Percentiles rank a stretch among this genome's conserved stretches.
Evolutionary conservation across 140 eudicot species (phyloP).

Genomic region (Ambrosia hybrid): DNA sequence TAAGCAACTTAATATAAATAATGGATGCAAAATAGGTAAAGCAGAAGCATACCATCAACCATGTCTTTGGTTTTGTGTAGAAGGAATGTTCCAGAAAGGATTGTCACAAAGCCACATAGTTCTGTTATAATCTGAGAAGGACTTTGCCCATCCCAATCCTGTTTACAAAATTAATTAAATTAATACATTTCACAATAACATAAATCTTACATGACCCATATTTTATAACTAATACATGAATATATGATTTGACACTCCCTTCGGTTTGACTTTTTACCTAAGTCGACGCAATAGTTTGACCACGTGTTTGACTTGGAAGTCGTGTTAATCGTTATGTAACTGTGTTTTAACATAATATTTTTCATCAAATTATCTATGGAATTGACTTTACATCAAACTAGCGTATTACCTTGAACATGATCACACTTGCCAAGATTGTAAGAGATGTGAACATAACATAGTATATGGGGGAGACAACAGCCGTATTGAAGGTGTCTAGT

Average conservation of each 20-base stretch:
- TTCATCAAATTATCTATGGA: neutral
- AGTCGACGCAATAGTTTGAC: neutral
- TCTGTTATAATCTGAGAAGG: constrained; percentile 90
- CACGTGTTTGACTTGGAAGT: neutral
- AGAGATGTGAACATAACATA: constrained; percentile 94
- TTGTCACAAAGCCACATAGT: constrained; percentile 93
- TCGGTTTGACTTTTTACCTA: neutral
- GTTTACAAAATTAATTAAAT: constrained; percentile 19
- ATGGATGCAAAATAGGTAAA: constrained; percentile 21
- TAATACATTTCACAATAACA: constrained; percentile 2
- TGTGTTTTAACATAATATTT: constrained; percentile 4
- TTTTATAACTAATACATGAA: neutral
- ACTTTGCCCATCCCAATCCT: constrained; percentile 97
- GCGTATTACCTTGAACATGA: constrained; percentile 84
- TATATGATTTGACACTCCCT: neutral
- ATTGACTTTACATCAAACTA: constrained; percentile 5
- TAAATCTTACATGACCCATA: neutral
- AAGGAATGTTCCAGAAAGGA: constrained; percentile 93
- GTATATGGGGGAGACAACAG: constrained; percentile 96
- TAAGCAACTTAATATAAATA: constrained; percentile 21
- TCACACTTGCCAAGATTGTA: constrained; percentile 94
- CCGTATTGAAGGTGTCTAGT: constrained; percentile 95
- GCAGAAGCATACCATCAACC: constrained; percentile 64
- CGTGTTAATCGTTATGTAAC: neutral
- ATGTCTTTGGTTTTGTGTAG: constrained; percentile 97